These are phyloP conservation scores for Patellifolia procumbens DNA, from an alignment of 179 eudicot genomes.

Conservation along the genomic window DNA sequence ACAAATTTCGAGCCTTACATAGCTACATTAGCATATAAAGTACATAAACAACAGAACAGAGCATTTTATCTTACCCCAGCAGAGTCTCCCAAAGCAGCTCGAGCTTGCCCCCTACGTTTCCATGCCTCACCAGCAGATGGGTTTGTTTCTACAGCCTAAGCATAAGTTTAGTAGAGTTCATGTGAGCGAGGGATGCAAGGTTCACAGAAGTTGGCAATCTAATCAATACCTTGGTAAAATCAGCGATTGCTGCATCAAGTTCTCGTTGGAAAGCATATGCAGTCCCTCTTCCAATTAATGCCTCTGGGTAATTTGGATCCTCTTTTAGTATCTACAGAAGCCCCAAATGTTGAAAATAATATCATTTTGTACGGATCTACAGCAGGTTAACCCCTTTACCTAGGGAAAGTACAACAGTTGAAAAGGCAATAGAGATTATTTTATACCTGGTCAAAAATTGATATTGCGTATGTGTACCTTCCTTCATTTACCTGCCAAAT, in stretches of 20 bases:
- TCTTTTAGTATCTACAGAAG: slow-evolving; percentile 71
- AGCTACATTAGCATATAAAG: background rate
- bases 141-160: slow-evolving; percentile 76
- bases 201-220: background rate
- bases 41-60: background rate
- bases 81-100: slow-evolving; percentile 95
- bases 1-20: background rate
- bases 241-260: slow-evolving; percentile 91
- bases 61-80: slow-evolving; percentile 51
- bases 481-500: slow-evolving; percentile 90
- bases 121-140: slow-evolving; percentile 98
- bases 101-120: slow-evolving; percentile 98
- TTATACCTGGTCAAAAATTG: slow-evolving; percentile 87
- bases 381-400: slow-evolving; percentile 5
- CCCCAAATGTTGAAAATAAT: background rate
- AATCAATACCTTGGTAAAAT: slow-evolving; percentile 75
- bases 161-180: slow-evolving; percentile 19
- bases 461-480: slow-evolving; percentile 73
- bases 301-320: slow-evolving; percentile 93
- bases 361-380: slow-evolving; percentile 1
- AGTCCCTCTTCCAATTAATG: slow-evolving; percentile 97
- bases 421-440: slow-evolving; percentile 12
- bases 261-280: slow-evolving; percentile 97
- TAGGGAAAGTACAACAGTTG: background rate
- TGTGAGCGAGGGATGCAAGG: slow-evolving; percentile 2